A percentile compares a stretch with the other conserved stretches of the same genome.
These are phyloP conservation scores for Fusarium goolgardi DNA, from an alignment of 2,329 filamentous ascomycete species.

Conservation along the genomic window DNA sequence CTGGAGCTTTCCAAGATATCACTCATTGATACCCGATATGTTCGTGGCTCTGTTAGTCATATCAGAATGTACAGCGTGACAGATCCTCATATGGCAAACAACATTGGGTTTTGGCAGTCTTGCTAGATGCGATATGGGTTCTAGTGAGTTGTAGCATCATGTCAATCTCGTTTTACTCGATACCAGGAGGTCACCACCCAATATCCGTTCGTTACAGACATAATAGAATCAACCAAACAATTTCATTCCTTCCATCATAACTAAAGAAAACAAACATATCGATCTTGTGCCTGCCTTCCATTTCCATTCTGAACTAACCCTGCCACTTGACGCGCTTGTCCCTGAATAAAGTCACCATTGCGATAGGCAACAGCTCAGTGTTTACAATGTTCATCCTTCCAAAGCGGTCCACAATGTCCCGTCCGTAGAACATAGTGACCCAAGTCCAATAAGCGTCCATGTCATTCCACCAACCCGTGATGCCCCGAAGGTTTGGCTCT, in stretches of 20 bases:
- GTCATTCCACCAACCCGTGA: slow-evolving; percentile 43
- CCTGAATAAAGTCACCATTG: slow-evolving; percentile 59
- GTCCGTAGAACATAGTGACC: slow-evolving; percentile 59
- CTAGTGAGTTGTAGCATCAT: no score
- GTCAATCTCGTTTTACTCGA: not conserved
- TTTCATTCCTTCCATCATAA: not conserved
- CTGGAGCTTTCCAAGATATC: not conserved
- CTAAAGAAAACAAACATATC: no score
- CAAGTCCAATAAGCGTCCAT: slow-evolving; percentile 62
- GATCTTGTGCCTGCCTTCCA: not conserved
- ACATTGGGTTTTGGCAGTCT: no score
- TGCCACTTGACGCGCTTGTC: slow-evolving; percentile 59
- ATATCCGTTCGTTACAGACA: not conserved
- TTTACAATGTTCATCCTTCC: slow-evolving; percentile 60
- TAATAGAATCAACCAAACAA: no score
- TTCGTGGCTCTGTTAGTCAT: no score
- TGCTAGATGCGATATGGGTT: no score
- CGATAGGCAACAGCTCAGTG: slow-evolving; percentile 58
- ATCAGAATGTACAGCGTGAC: no score
- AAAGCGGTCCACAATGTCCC: slow-evolving; percentile 58
- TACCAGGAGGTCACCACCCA: not conserved
- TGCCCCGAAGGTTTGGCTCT: slow-evolving; percentile 37
- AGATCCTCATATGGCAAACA: no score
- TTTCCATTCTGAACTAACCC: not conserved
- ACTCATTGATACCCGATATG: not conserved